Evolutionary conservation across 257 asterid species (phyloP), one percentile per base, ranked within the genome.

Genomic region (Lavandula angustifolia): DNA sequence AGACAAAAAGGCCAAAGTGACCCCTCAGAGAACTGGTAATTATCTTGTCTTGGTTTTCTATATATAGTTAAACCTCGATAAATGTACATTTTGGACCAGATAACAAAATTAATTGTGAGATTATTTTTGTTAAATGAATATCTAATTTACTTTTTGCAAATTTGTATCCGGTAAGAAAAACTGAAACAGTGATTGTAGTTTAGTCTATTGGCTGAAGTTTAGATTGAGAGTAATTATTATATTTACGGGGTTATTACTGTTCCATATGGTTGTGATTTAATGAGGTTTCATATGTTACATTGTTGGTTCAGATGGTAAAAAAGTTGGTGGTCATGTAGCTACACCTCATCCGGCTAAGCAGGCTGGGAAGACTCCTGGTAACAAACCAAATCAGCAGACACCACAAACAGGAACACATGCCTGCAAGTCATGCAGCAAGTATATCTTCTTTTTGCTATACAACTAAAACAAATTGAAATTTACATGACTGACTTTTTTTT

Each of bases 261-360:
- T 40, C 42, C 13, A 17, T 11, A 29, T 3, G 1, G 22, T 3
- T 31, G 1, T 8, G 38, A 7, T 22, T 54, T 22, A 42, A 3
- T 29, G 0, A 33, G n/a, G 11, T 16, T 3, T 33, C 2, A 10
- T 32, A 4, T 32, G 14, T 44, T 17, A 3, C 0, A 6, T 66
- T 9, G 12, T 31, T 65, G 16, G 0, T 62, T 41, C 62, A 89
- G 99, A 89, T 78, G 89, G 87, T 50, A 92, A 89, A 74, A 89
- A 92, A 55, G 85, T 72, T 9, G 47, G 75, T 67, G 87, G 13
- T 34, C 98, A 89, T 62, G 95, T 85, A 27, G 98, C 87, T n/a
- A 92, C 99, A 3, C 98, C 97, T 57, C 81, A 92, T 55, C 98
- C 98, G 0, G 68, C 96, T 14, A 92, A 92, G 74, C 81, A 83